Base-by-base conservation (phyloP, 176 grass and related monocot species). In the Ensete glaucum region DNA sequence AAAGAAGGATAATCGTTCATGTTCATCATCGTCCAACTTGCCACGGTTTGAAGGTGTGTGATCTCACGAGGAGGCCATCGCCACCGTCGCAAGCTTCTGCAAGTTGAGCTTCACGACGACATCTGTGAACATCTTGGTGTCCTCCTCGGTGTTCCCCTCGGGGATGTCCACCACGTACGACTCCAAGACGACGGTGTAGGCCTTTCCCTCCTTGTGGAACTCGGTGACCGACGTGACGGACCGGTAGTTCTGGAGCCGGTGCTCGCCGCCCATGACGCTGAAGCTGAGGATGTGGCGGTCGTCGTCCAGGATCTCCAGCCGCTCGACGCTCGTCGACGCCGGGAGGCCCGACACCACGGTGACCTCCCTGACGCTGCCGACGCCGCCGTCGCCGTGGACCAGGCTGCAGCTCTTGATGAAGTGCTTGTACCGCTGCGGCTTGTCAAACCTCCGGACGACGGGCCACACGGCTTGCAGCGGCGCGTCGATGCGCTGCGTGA, bases 161-260 rank as follows among this genome's bases (percentile, higher is more conserved):
- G 95, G 90, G 1, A 98, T 89, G 59, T 98, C 95, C 9, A 98
- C 95, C 50, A 98, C 82, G 78, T 98, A 98, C 2, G 90, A 93
- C 84, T 98, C 95, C 20, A 98, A 64, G 14, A 98, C 95, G 81
- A 91, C 76, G 80, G 82, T 85, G 82, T 93, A 98, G 2, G 81
- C 75, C 34, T 62, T 71, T 0, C 57, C 63, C 2, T 12, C 1
- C 25, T 24, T 72, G 21, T 6, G 51, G 80, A 94, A 91, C 76
- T 99, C 95, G 62, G 86, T 99, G 73, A 99, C 95, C 54, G 95
- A 93, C 54, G 95, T 93, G 77, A 98, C 90, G 78, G 95, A 99
- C 26, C 88, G 78, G 88, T 98, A 98, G 86, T 98, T 98, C 69
- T 82, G 77, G 29, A 98, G 87, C 34, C 95, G 85, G 87, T 98